These are phyloP conservation scores for Capsella rubella DNA, from an alignment of 441 rosid species.

Conservation along the genomic window DNA sequence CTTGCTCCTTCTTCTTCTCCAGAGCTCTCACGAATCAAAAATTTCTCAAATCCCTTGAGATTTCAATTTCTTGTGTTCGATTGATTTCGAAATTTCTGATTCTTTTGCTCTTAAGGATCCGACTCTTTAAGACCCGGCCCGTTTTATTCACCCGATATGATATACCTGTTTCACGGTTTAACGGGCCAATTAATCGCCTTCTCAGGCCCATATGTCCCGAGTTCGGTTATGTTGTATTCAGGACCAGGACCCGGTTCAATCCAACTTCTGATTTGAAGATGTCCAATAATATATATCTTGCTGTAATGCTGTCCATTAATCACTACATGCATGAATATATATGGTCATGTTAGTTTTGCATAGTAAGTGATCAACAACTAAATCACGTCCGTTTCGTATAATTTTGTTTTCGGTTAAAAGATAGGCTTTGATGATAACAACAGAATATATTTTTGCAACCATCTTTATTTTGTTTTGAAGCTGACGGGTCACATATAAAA, in stretches of 20 bases:
- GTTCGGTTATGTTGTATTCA: not conserved
- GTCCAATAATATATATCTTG: not conserved
- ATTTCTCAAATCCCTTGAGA: not conserved
- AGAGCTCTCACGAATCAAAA: not conserved
- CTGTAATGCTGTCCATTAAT: not conserved
- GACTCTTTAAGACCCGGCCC: constrained; percentile 29
- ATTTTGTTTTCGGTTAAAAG: not conserved
- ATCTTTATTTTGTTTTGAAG: no score
- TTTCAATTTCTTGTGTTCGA: not conserved
- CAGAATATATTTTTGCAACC: no score
- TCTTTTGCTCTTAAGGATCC: constrained; percentile 33
- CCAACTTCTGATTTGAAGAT: not conserved
- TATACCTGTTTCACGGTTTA: not conserved
- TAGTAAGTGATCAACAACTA: not conserved
- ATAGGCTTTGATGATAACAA: not conserved
- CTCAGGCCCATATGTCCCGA: not conserved
- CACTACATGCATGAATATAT: not conserved
- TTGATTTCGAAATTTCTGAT: constrained; percentile 21
- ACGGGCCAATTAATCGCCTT: not conserved
- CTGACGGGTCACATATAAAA: no score
- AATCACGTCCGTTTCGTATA: not conserved
- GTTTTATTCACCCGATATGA: constrained; percentile 2
- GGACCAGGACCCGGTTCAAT: not conserved
- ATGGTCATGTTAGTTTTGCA: not conserved
- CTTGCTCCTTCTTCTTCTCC: constrained; percentile 7